A percentile compares a stretch with the other conserved stretches of the same genome.
Evolutionary conservation across 352 stramenopile genomes (phyloP).

Genomic region (Thalassiosira oceanica): DNA sequence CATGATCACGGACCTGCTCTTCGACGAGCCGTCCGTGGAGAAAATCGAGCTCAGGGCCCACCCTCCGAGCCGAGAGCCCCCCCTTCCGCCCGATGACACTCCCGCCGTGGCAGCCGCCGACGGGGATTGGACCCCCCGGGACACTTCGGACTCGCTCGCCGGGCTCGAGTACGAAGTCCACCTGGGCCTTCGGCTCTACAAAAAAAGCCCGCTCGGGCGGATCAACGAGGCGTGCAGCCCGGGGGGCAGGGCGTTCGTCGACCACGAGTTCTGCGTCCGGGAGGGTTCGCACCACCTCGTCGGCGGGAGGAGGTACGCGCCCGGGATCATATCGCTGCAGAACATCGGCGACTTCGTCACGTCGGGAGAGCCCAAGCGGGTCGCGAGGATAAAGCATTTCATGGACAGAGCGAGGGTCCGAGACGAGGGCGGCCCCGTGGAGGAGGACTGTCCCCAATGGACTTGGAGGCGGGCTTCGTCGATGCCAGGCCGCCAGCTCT

Average conservation of each 20-base stretch:
- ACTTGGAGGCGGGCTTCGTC: slow-evolving; percentile 15
- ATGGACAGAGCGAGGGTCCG: too few relatives aligned
- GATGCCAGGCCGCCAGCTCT: background rate
- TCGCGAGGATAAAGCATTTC: slow-evolving; percentile 8
- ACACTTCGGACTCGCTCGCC: background rate
- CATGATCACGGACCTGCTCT: too few relatives aligned
- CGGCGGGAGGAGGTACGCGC: background rate
- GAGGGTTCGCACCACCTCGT: background rate
- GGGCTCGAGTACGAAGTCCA: background rate
- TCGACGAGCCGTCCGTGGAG: too few relatives aligned
- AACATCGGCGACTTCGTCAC: slow-evolving; percentile 20
- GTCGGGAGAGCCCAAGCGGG: slow-evolving; percentile 4
- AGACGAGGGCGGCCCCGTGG: too few relatives aligned
- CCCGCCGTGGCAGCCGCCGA: too few relatives aligned
- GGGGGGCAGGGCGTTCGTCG: background rate
- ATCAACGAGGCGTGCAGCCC: slow-evolving; percentile 1
- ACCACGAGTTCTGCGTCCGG: slow-evolving; percentile 2
- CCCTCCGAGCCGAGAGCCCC: too few relatives aligned
- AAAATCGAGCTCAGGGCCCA: too few relatives aligned
- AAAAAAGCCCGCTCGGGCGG: background rate
- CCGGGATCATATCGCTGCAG: slow-evolving; percentile 9
- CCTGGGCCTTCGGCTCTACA: slow-evolving; percentile 3
- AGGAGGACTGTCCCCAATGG: slow-evolving; percentile 8
- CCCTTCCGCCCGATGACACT: too few relatives aligned
- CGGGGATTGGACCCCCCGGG: background rate